A percentile compares a stretch with the other conserved stretches of the same genome.
These are phyloP conservation scores for Filobasidium uniguttulatum DNA, from an alignment of 1,284 basidiomycete genomes.

Conservation along the genomic window DNA sequence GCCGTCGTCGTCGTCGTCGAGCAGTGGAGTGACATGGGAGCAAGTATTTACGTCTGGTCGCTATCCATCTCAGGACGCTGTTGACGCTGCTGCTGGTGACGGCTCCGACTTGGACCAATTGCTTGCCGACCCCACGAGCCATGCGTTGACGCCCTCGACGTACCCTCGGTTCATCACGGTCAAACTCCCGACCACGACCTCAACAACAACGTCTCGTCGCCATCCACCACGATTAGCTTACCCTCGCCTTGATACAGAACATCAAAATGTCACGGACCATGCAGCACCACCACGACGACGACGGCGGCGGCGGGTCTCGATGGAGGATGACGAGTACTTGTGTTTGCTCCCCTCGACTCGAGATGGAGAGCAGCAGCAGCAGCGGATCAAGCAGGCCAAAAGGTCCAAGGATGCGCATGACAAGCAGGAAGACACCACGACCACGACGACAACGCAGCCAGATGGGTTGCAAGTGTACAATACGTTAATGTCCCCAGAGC, in stretches of 20 bases:
- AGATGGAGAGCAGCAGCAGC: neutral
- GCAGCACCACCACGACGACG: no score
- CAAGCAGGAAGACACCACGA: neutral
- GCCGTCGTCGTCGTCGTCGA: no score
- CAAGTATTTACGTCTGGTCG: no score
- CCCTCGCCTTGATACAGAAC: neutral
- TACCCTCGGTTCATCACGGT: no score
- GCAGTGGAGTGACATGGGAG: no score
- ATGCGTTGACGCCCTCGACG: no score
- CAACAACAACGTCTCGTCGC: neutral
- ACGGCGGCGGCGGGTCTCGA: neutral
- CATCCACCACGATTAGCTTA: neutral
- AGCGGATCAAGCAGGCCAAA: neutral
- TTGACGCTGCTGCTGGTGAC: no score
- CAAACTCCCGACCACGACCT: neutral
- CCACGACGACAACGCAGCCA: constrained; percentile 16
- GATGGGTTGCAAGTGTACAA: constrained; percentile 30
- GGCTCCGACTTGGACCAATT: no score
- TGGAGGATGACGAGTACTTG: constrained; percentile 22
- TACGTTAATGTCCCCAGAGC: constrained; percentile 38
- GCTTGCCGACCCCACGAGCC: no score
- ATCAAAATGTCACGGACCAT: neutral
- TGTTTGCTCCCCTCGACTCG: constrained; percentile 24
- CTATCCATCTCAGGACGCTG: no score
- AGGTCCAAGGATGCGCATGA: constrained; percentile 13